phyloP scores from a whole-genome alignment of 2,329 filamentous ascomycete genomes.

The Penicillium aurantiogriseum region DNA sequence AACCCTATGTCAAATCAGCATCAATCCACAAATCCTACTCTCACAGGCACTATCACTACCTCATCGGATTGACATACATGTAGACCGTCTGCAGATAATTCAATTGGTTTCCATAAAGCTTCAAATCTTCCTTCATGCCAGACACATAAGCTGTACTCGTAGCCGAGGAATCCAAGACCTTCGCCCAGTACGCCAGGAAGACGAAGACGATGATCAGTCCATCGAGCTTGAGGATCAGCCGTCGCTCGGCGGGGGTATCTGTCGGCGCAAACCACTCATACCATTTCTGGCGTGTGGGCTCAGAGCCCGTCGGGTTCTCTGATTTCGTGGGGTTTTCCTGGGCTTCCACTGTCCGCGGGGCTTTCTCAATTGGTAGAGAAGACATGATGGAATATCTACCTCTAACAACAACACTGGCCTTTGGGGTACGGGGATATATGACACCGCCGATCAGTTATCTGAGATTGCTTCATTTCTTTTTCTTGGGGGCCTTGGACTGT shows the following conservation, averaged over 20 bases:
- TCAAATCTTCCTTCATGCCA: slow-evolving; percentile 25
- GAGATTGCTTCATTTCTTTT: background rate
- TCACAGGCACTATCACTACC: background rate
- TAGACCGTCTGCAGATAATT: slow-evolving; percentile 25
- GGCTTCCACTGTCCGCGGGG: background rate
- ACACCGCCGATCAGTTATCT: background rate
- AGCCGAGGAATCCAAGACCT: slow-evolving; percentile 21
- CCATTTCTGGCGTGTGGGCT: slow-evolving; percentile 16
- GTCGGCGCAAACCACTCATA: slow-evolving; percentile 22
- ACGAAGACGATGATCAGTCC: slow-evolving; percentile 21
- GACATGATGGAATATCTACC: background rate
- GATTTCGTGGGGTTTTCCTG: background rate
- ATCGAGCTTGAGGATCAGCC: slow-evolving; percentile 21
- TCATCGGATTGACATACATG: slow-evolving; percentile 9
- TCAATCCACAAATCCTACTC: background rate
- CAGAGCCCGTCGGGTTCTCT: background rate
- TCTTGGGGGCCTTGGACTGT: background rate
- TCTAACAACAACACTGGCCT: background rate
- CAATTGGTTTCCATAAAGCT: slow-evolving; percentile 23
- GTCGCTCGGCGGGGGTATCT: slow-evolving; percentile 18
- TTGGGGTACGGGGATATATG: background rate
- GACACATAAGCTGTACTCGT: slow-evolving; percentile 25
- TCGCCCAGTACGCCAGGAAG: slow-evolving; percentile 20
- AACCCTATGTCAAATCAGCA: slow-evolving; percentile 9
- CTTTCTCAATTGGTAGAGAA: slow-evolving; percentile 9